Base-by-base conservation (phyloP, 2,329 filamentous ascomycete genomes). In the Cladophialophora immunda region DNA sequence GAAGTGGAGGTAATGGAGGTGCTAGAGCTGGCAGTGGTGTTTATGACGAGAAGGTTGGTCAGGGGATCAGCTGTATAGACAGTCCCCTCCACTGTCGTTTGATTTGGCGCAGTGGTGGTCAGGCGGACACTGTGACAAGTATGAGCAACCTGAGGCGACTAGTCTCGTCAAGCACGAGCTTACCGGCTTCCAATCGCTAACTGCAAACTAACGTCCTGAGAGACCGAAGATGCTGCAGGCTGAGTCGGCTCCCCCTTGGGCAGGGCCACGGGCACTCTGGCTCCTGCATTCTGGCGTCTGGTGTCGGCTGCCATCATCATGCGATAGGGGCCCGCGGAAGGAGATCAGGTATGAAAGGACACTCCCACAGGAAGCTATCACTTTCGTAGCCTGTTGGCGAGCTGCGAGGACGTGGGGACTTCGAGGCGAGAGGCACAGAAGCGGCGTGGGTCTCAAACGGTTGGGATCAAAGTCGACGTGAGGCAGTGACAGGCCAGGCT, bases 61-160 rank as follows among this genome's bases (percentile, higher is more conserved):
- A 86, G 80, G 29, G 86, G 86, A 75, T 85, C 86, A 54, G 85
- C 86, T 30, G 87, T 88, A 77, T 87, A 89, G 65, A 90, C 81
- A 19, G 82, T 87, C 73, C 88, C 88, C 76, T 90, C 87, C 66
- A 87, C 78, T 27, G 82, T 84, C 52, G 82, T 81, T 60, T 83
- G 78, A 62, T 81, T 76, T 7, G 82, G 82, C 30, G 82, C 78
- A 17, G 82, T 80, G 58, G 86, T 88, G 64, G 82, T 87, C 70
- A 90, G 77, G 71, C 85, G 87, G 73, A 89, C 81, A 66, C 87
- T 89, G 75, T 63, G 32, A 52, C 38, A 30, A 47, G 47, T 65
- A 55, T 69, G 17, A 66, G 64, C 69, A 73, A 25, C 77, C 77
- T 6, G 86, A 41, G 45, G 36, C 58, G 22, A 30, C 9, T 7